These are phyloP conservation scores for Bipolaris gigantea DNA, from an alignment of 2,329 filamentous ascomycete species.

Conservation along the genomic window DNA sequence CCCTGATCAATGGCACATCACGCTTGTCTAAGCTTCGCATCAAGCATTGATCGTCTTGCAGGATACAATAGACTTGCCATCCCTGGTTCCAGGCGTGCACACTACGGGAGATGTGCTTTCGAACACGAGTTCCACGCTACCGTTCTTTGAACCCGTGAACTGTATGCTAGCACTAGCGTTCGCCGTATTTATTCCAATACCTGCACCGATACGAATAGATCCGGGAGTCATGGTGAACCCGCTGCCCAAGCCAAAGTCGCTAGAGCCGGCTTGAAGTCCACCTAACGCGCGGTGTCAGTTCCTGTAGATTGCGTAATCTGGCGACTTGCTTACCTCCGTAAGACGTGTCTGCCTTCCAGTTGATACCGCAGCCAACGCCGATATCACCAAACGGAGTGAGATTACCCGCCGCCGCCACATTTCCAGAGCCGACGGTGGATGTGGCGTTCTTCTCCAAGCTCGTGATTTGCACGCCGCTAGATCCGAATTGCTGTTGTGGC, in stretches of 20 bases:
- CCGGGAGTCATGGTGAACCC: slow-evolving; percentile 13
- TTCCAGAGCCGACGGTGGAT: slow-evolving; percentile 9
- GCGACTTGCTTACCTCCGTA: slow-evolving; percentile 8
- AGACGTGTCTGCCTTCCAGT: slow-evolving; percentile 11
- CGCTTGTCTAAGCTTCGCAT: neutral
- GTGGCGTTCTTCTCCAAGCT: slow-evolving; percentile 10
- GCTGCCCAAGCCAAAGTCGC: slow-evolving; percentile 10
- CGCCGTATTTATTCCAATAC: slow-evolving; percentile 12
- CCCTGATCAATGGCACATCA: neutral
- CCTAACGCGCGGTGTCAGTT: slow-evolving; percentile 5
- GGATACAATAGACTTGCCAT: neutral
- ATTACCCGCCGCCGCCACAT: slow-evolving; percentile 12
- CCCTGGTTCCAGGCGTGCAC: slow-evolving; percentile 6
- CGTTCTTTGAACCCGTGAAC: slow-evolving; percentile 11
- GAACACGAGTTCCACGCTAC: slow-evolving; percentile 10
- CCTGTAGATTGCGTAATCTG: neutral
- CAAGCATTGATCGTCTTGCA: slow-evolving; percentile 4
- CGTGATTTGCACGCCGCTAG: slow-evolving; percentile 5
- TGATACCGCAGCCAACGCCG: slow-evolving; percentile 15
- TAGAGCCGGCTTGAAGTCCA: slow-evolving; percentile 15
- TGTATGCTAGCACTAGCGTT: slow-evolving; percentile 11
- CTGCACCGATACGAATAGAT: slow-evolving; percentile 2
- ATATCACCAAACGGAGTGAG: slow-evolving; percentile 14
- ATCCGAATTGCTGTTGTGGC: neutral
- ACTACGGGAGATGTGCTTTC: slow-evolving; percentile 1